Percentiles rank a stretch among this genome's conserved stretches.
These are phyloP conservation scores for Calamus simplicifolius DNA, from an alignment of 176 grass and related monocot species.

Conservation along the genomic window DNA sequence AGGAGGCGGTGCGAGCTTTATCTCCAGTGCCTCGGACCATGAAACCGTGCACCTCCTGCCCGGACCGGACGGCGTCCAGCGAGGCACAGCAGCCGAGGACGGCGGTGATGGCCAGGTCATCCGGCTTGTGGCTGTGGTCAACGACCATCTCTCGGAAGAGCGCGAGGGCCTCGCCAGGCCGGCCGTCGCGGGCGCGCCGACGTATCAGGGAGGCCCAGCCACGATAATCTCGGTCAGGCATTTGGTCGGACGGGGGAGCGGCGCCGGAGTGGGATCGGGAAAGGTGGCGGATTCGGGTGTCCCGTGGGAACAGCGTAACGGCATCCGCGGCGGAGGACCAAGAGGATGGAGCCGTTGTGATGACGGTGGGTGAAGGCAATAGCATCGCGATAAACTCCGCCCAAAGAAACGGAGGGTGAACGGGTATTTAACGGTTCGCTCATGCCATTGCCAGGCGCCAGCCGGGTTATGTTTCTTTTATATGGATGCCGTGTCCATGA, in stretches of 20 bases:
- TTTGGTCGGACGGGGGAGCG: slow-evolving; percentile 8
- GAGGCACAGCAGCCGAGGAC: slow-evolving; percentile 22
- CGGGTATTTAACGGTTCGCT: too few species aligned
- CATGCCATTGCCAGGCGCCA: too few species aligned
- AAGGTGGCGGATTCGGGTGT: neutral
- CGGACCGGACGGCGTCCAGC: slow-evolving; percentile 16
- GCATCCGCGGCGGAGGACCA: too few species aligned
- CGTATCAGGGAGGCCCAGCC: slow-evolving; percentile 4
- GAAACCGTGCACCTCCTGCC: slow-evolving; percentile 34
- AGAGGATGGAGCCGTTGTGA: too few species aligned
- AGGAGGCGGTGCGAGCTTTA: neutral
- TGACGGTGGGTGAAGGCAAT: too few species aligned
- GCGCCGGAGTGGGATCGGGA: neutral
- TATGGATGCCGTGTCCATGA: too few species aligned
- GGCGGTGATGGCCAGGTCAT: slow-evolving; percentile 12
- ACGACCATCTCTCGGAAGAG: slow-evolving; percentile 22
- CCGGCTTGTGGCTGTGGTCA: neutral
- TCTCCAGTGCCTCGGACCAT: slow-evolving; percentile 11
- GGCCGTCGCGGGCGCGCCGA: slow-evolving; percentile 11
- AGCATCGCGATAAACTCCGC: too few species aligned
- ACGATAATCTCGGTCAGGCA: neutral
- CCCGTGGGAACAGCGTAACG: too few species aligned
- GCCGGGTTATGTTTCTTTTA: too few species aligned
- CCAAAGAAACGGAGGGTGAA: too few species aligned
- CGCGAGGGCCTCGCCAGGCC: slow-evolving; percentile 6